phyloP scores from a whole-genome alignment of 2,329 filamentous ascomycete species.

The Capronia americana region DNA sequence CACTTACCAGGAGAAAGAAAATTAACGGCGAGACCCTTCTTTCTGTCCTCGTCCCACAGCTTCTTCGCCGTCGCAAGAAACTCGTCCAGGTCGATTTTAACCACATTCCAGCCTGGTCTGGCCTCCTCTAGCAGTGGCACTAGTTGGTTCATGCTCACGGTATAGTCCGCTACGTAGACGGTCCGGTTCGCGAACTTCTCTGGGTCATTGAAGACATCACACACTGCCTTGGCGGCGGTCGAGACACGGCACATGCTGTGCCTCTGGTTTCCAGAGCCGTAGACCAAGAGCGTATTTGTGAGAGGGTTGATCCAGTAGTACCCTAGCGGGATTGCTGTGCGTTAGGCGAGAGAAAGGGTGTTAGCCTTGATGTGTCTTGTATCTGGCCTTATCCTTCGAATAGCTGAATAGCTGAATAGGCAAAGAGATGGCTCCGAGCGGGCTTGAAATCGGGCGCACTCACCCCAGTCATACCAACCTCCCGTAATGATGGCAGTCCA shows the following conservation, averaged over 20 bases:
- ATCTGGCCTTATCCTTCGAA: neutral
- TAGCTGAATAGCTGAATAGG: neutral
- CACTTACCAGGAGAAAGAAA: constrained; percentile 17
- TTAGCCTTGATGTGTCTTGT: neutral
- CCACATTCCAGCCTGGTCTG: constrained; percentile 22
- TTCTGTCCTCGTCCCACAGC: constrained; percentile 26
- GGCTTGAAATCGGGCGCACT: neutral
- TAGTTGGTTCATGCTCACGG: constrained; percentile 27
- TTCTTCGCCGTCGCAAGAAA: constrained; percentile 22
- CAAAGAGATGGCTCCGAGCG: neutral
- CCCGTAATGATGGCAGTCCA: constrained; percentile 29
- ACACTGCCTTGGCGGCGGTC: constrained; percentile 25
- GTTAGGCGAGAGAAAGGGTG: neutral
- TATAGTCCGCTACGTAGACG: constrained; percentile 27
- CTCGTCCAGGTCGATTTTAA: constrained; percentile 22
- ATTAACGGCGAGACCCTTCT: constrained; percentile 21
- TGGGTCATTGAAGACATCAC: constrained; percentile 18
- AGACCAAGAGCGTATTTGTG: constrained; percentile 25
- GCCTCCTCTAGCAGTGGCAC: constrained; percentile 23
- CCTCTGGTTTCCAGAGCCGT: constrained; percentile 23
- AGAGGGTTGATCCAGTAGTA: constrained; percentile 29
- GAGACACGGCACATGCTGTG: constrained; percentile 26
- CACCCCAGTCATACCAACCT: constrained; percentile 30
- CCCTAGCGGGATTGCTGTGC: constrained; percentile 23
- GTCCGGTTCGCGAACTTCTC: constrained; percentile 20